Conservation (phyloP, 2,329 filamentous ascomycete species). For the Calycina herbarum region DNA sequence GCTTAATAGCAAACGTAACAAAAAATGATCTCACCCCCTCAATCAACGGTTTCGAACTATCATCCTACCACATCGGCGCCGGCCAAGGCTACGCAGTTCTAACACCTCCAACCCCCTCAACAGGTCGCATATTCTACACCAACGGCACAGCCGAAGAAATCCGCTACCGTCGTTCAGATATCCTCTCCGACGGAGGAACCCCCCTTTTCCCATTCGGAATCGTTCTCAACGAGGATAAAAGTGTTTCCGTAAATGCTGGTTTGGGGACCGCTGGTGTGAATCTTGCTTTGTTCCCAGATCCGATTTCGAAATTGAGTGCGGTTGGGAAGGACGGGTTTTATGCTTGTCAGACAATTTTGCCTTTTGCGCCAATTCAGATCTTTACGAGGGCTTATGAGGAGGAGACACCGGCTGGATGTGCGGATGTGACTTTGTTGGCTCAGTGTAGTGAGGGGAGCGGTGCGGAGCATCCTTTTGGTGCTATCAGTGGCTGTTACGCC, state of each 20-base stretch:
- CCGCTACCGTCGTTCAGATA: constrained; percentile 35
- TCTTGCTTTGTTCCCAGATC: constrained; percentile 40
- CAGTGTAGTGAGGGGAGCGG: constrained; percentile 44
- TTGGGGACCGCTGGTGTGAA: constrained; percentile 41
- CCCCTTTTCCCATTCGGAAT: constrained; percentile 43
- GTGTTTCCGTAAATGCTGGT: constrained; percentile 41
- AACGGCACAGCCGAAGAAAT: constrained; percentile 47
- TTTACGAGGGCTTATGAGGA: constrained; percentile 42
- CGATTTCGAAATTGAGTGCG: constrained; percentile 35
- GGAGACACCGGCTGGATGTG: constrained; percentile 40
- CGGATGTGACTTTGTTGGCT: constrained; percentile 45
- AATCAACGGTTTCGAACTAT: constrained; percentile 44
- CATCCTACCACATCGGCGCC: constrained; percentile 46
- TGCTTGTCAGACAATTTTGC: constrained; percentile 45
- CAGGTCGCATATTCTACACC: constrained; percentile 47
- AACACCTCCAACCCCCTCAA: constrained; percentile 24
- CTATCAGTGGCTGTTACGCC: constrained; percentile 43
- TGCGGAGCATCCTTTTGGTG: constrained; percentile 44
- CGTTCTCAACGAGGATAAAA: constrained; percentile 36
- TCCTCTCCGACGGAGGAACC: constrained; percentile 45
- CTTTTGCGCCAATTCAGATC: constrained; percentile 44
- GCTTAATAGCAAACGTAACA: constrained; percentile 47
- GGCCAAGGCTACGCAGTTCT: constrained; percentile 44
- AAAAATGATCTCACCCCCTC: constrained; percentile 43
- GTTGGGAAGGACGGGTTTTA: constrained; percentile 40